These are phyloP conservation scores for Didymella arachidicola DNA, from an alignment of 2,329 filamentous ascomycete species.

Conservation along the genomic window DNA sequence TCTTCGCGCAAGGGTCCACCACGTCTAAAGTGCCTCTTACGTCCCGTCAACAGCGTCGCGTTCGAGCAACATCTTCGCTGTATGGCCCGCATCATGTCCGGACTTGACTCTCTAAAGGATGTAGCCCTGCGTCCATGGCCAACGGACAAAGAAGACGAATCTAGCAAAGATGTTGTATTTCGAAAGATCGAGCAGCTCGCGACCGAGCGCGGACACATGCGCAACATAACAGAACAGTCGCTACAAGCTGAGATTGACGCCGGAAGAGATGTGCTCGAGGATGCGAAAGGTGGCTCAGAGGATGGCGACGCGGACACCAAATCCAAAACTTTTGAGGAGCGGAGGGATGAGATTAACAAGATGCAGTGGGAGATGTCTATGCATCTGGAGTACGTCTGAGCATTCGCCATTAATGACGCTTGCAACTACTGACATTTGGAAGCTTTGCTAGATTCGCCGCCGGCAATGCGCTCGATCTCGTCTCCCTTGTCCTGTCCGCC, in stretches of 20 bases:
- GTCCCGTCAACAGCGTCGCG: slow-evolving; percentile 7
- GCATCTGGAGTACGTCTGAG: slow-evolving; percentile 56
- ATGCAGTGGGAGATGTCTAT: slow-evolving; percentile 53
- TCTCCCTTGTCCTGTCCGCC: slow-evolving; percentile 43
- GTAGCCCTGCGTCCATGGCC: slow-evolving; percentile 72
- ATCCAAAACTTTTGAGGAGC: slow-evolving; percentile 44
- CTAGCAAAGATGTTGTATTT: slow-evolving; percentile 63
- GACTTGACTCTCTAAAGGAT: slow-evolving; percentile 42
- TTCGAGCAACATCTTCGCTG: slow-evolving; percentile 3
- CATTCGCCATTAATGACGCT: slow-evolving; percentile 56
- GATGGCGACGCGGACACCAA: slow-evolving; percentile 54
- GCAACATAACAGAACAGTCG: slow-evolving; percentile 76
- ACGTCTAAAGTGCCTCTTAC: slow-evolving; percentile 3
- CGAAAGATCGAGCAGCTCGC: slow-evolving; percentile 83
- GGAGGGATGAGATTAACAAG: slow-evolving; percentile 51
- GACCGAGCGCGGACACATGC: slow-evolving; percentile 80
- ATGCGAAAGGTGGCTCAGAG: slow-evolving; percentile 55
- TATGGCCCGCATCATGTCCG: slow-evolving; percentile 32
- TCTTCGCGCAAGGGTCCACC: slow-evolving; percentile 29
- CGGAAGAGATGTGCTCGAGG: slow-evolving; percentile 52
- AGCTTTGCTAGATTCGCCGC: slow-evolving; percentile 45
- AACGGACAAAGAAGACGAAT: slow-evolving; percentile 57
- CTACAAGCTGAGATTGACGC: slow-evolving; percentile 72
- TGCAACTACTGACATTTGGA: slow-evolving; percentile 16
- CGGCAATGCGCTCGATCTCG: slow-evolving; percentile 43